Conservation (phyloP, 2,329 filamentous ascomycete genomes). For the Aureobasidium vineae region DNA sequence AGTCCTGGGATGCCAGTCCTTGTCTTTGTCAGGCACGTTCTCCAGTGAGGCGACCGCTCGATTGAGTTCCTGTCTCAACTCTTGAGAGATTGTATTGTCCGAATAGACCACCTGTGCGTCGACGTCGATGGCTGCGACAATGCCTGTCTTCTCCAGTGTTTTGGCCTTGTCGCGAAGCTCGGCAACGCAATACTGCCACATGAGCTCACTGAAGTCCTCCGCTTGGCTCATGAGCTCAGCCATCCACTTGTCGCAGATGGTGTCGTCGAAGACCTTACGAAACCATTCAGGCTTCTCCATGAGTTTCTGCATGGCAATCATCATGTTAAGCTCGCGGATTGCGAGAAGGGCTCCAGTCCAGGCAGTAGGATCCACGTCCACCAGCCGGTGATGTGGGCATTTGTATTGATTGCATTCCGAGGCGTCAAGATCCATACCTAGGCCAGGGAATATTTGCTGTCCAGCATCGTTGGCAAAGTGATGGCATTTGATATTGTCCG, state of each 20-base stretch:
- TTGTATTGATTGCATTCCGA: not conserved
- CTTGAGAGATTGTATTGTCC: conserved; percentile 46
- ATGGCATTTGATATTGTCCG: conserved; percentile 3
- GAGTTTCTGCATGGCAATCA: conserved; percentile 35
- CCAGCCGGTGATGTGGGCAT: conserved; percentile 1
- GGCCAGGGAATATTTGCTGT: not conserved
- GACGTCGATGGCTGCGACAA: conserved; percentile 50
- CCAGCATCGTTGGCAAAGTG: conserved; percentile 1
- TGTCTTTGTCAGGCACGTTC: conserved; percentile 48
- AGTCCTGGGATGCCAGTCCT: conserved; percentile 63
- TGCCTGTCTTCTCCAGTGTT: conserved; percentile 43
- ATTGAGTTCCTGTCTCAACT: conserved; percentile 46
- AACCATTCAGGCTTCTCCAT: conserved; percentile 38
- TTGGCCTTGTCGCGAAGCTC: conserved; percentile 54
- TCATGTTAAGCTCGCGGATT: conserved; percentile 34
- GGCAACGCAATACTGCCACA: conserved; percentile 36
- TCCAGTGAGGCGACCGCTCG: conserved; percentile 51
- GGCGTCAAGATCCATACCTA: not conserved
- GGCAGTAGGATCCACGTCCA: not conserved
- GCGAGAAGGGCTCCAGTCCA: conserved; percentile 1
- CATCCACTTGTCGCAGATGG: conserved; percentile 33
- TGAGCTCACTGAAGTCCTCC: conserved; percentile 10
- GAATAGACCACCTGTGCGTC: conserved; percentile 53
- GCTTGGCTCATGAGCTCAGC: conserved; percentile 29
- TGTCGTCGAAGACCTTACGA: conserved; percentile 35